phyloP scores from a whole-genome alignment of 495 filamentous ascomycete species.

The Aspergillus biplanus region DNA sequence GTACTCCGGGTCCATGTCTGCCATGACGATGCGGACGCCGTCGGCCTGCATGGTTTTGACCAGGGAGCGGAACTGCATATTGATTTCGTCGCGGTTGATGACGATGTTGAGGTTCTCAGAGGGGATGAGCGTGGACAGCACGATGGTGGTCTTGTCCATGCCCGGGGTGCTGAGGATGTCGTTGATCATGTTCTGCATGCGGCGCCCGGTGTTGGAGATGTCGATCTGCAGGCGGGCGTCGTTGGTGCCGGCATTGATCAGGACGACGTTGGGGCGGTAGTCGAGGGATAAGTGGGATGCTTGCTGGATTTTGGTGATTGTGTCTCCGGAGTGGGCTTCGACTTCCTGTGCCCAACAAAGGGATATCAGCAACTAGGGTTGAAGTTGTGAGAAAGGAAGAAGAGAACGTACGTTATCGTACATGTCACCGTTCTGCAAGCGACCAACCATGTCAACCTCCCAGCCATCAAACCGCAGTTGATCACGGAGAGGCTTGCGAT shows the following conservation, averaged over 20 bases:
- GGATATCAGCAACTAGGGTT: background rate
- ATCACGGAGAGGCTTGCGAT: slow-evolving; percentile 45
- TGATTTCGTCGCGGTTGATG: background rate
- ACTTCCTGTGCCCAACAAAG: background rate
- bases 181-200: background rate
- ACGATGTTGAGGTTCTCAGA: background rate
- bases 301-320: slow-evolving; percentile 36
- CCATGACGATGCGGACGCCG: background rate
- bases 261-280: slow-evolving; percentile 51
- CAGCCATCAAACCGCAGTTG: slow-evolving; percentile 37
- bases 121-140: background rate
- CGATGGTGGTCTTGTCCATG: background rate
- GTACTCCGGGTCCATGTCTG: background rate
- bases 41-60: background rate
- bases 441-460: slow-evolving; percentile 56
- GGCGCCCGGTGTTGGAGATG: slow-evolving; percentile 25
- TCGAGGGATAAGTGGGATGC: slow-evolving; percentile 35
- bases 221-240: slow-evolving; percentile 42
- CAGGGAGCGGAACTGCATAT: background rate
- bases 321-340: background rate
- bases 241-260: slow-evolving; percentile 53
- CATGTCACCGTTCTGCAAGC: slow-evolving; percentile 48
- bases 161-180: background rate
- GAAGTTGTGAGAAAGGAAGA: no score
- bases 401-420: slow-evolving; percentile 41